Base-by-base conservation (phyloP, 192 early-diverging fungal species). In the Dissophora globulifera region DNA sequence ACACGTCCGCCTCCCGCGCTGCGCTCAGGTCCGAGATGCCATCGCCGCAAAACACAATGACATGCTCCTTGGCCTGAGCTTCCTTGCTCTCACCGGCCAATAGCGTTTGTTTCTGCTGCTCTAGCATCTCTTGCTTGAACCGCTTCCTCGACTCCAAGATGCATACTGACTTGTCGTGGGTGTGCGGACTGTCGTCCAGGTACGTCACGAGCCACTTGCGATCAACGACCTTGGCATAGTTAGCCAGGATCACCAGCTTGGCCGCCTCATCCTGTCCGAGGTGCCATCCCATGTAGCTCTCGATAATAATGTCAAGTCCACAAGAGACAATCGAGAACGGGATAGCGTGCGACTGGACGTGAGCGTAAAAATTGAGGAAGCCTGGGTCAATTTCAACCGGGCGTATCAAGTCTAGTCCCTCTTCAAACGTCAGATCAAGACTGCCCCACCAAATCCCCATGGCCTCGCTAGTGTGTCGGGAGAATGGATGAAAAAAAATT, bases 21-120 rank as follows among this genome's bases (percentile, higher is more conserved):
- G 91, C 93, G 12, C 85, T 87, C 23, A 94, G 81, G 63, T 94
- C 93, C 3, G 86, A 88, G 15, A 94, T 84, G 43, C 93, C 92
- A 71, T 94, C 93, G 7, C 93, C 93, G 42, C 90, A 86, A 68
- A 93, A 94, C 4, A 94, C 79, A 58, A 91, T 79, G 12, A 85
- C 62, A 20, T 76, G 72, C 17, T 76, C 51, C 20, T 76, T 43
- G 19, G 9, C 43, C 15, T 20, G 23, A 17, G 50, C 46, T 31
- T 40, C 16, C 11, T 31, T 16, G 2, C 50, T 69, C 57, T 69
- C 67, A 1, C 20, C 38, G 5, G 46, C 55, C 19, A 40, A 16
- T 7, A 53, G 50, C 5, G 19, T 22, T 23, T 58, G 17, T 12
- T 33, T 60, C 25, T 70, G 68, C 1, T 19, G 7, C 41, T 70